Conservation (phyloP, 345 rosid species). For the Eutrema yunnanense region DNA sequence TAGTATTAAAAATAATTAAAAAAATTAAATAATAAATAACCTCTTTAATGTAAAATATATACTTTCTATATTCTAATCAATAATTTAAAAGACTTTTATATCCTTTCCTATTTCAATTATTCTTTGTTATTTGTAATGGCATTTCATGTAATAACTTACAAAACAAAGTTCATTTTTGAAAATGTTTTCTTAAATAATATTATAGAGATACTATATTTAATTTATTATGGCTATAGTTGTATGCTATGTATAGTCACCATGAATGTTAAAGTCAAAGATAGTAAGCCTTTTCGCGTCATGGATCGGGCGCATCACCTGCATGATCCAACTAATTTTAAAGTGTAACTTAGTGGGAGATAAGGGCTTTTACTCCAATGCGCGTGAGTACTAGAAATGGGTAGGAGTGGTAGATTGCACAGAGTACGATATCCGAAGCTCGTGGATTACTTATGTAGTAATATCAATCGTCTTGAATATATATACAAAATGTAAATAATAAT, state of each 20-base stretch:
- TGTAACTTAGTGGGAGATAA: neutral
- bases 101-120: too few species aligned
- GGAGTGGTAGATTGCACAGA: neutral
- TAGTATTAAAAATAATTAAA: too few species aligned
- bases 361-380: constrained; percentile 5
- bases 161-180: too few species aligned
- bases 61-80: too few species aligned
- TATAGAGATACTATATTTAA: neutral
- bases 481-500: neutral
- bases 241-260: neutral
- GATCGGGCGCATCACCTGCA: constrained; percentile 4
- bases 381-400: constrained; percentile 9
- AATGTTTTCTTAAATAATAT: too few species aligned
- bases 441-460: constrained; percentile 5
- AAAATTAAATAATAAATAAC: too few species aligned
- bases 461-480: neutral
- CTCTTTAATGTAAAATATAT: too few species aligned
- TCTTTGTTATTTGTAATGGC: too few species aligned
- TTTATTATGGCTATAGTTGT: neutral
- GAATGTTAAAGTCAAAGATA: constrained; percentile 4
- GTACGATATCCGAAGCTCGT: constrained; percentile 17
- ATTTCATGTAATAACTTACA: too few species aligned
- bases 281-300: neutral
- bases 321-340: neutral
- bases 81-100: too few species aligned